Conservation (phyloP, 148 eudicot species). For the Amaranthus cruentus region DNA sequence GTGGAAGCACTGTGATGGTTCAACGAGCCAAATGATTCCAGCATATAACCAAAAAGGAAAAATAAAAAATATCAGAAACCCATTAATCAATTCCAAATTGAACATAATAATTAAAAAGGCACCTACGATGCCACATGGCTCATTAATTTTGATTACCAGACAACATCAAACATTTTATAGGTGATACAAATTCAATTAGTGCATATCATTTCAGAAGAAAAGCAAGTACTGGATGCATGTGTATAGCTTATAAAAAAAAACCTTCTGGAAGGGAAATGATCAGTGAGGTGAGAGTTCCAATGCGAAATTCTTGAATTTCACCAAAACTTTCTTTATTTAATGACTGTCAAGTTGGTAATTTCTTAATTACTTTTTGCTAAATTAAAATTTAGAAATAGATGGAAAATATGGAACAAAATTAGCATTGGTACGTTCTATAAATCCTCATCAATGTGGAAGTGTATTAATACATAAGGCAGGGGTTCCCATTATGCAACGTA, state of each 20-base stretch:
- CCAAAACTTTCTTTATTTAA: not conserved
- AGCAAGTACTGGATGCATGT: not conserved
- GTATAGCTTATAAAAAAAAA: not conserved
- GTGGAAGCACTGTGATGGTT: conserved; percentile 73
- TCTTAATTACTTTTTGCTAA: no score
- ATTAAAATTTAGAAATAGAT: no score
- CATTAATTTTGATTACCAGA: not conserved
- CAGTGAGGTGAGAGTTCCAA: not conserved
- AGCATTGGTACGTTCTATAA: no score
- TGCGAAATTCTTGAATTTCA: not conserved
- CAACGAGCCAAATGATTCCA: conserved; percentile 33
- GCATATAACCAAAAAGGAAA: conserved; percentile 1
- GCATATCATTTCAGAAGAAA: not conserved
- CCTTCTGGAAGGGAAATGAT: not conserved
- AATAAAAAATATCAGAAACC: conserved; percentile 15
- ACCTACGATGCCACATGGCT: not conserved
- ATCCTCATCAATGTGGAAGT: no score
- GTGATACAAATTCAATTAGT: not conserved
- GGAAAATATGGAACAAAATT: no score
- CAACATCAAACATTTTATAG: not conserved
- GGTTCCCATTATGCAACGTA: no score
- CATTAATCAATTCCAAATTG: not conserved
- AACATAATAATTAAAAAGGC: not conserved
- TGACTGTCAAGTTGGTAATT: no score
- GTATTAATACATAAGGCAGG: no score